Evolutionary conservation across 805 yeast species (phyloP), one percentile per base, ranked within the genome.

Genomic region (Zygotorulaspora florentina): DNA sequence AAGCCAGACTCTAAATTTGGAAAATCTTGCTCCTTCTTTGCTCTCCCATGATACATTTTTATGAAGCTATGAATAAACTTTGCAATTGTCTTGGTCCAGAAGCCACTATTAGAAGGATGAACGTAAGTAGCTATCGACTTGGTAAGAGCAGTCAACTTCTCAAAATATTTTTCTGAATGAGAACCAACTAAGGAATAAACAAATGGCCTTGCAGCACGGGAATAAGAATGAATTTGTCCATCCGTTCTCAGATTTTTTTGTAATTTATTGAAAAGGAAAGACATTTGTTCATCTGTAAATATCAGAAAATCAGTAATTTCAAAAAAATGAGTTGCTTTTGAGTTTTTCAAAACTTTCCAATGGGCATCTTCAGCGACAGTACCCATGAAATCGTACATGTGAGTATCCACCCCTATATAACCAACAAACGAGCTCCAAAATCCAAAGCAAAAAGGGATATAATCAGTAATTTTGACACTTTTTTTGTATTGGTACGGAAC

Each of bases 51-150:
- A 47, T 79, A 81, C 51, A 76, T 76, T 40, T 74, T 70, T 0
- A 81, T 75, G 42, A 87, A 67, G 36, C 80, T 75, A 49, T 76
- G 74, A n/a, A 85, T 69, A 23, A 86, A 74, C 46, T 78, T 78
- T 0, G 95, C 74, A 26, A 91, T 76, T 3, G 82, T 69, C 23
- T 75, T 65, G 0, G 95, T 77, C 97, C 98, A 90, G n/a, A 75
- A 74, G 0, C 96, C 98, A n/a, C 73, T 65, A 62, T 90, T 90
- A 0, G 98, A 89, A 6, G 99, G 99, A 63, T 93, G 97, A 2
- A 81, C 82, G 65, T 83, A 87, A 15, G 96, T 86, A 50, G 79
- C 83, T 5, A 89, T 70, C 0, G 95, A 80, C 43, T 80, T 80
- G n/a, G 85, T 55, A 23, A 86, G 68, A 0, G 79, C 73, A 17